Evolutionary conservation across 495 filamentous ascomycete genomes (phyloP).

Genomic region (Ascobolus immersus): DNA sequence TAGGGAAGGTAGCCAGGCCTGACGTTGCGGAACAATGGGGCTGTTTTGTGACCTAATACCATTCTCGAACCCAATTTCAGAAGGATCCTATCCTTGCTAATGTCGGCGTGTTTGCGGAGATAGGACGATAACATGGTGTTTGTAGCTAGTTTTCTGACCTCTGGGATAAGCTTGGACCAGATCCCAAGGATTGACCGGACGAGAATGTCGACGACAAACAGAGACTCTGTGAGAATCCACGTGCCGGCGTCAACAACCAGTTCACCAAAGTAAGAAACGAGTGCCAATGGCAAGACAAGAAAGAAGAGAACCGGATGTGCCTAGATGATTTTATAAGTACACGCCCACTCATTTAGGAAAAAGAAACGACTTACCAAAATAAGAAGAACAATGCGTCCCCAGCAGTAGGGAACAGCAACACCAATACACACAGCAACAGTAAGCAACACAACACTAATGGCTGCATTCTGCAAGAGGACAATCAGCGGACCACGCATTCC

Average conservation of each 20-base stretch:
- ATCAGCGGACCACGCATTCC: slow-evolving; percentile 86
- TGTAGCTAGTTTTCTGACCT: slow-evolving; percentile 18
- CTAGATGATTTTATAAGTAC: slow-evolving; percentile 28
- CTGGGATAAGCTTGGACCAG: slow-evolving; percentile 22
- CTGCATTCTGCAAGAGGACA: slow-evolving; percentile 73
- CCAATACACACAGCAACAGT: slow-evolving; percentile 59
- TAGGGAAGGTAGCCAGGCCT: no score
- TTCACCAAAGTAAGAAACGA: slow-evolving; percentile 45
- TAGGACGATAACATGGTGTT: slow-evolving; percentile 20
- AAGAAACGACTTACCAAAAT: slow-evolving; percentile 8
- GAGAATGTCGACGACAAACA: slow-evolving; percentile 27
- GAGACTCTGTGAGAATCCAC: slow-evolving; percentile 28
- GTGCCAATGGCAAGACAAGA: slow-evolving; percentile 41
- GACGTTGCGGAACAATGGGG: no score
- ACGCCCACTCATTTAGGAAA: not conserved
- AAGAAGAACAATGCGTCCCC: slow-evolving; percentile 60
- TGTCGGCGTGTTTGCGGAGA: slow-evolving; percentile 14
- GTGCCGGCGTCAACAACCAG: slow-evolving; percentile 37
- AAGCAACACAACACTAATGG: slow-evolving; percentile 78
- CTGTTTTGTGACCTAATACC: no score
- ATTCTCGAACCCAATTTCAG: slow-evolving; percentile 16
- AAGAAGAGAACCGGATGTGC: slow-evolving; percentile 49
- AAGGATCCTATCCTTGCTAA: slow-evolving; percentile 20
- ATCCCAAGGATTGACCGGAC: slow-evolving; percentile 21
- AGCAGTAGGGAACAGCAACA: slow-evolving; percentile 75